Conservation (phyloP, 306 rosid genomes). For the Trifolium subterraneum region DNA sequence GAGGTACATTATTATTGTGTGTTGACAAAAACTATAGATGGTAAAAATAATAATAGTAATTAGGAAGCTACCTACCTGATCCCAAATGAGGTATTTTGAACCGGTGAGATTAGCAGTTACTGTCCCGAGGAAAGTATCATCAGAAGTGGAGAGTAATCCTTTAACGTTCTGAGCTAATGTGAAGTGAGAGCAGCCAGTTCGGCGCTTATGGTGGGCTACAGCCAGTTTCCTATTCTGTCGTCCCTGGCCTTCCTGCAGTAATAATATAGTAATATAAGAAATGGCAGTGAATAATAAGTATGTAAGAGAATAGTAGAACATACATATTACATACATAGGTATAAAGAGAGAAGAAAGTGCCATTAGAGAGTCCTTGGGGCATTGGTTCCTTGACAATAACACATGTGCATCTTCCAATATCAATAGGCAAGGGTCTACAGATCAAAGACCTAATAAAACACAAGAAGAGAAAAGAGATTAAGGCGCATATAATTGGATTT, state of each 20-base stretch:
- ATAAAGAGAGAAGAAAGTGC: constrained; percentile 73
- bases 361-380: constrained; percentile 56
- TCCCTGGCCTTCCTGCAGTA: constrained; percentile 82
- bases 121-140: constrained; percentile 73
- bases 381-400: constrained; percentile 75
- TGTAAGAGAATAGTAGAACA: too few species aligned
- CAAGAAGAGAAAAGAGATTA: neutral
- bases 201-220: constrained; percentile 70
- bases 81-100: constrained; percentile 82
- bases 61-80: constrained; percentile 63
- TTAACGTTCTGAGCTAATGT: constrained; percentile 66
- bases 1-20: too few species aligned
- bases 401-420: constrained; percentile 85
- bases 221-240: constrained; percentile 88
- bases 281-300: neutral
- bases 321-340: constrained; percentile 56
- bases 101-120: constrained; percentile 82
- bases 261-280: neutral
- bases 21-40: too few species aligned
- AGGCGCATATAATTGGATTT: too few species aligned
- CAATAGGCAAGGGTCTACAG: constrained; percentile 83
- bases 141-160: constrained; percentile 62
- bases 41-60: neutral
- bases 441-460: constrained; percentile 65
- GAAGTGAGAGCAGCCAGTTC: constrained; percentile 68